Evolutionary conservation across 208 protist species (phyloP).

Genomic region (Leishmania gerbilli): DNA sequence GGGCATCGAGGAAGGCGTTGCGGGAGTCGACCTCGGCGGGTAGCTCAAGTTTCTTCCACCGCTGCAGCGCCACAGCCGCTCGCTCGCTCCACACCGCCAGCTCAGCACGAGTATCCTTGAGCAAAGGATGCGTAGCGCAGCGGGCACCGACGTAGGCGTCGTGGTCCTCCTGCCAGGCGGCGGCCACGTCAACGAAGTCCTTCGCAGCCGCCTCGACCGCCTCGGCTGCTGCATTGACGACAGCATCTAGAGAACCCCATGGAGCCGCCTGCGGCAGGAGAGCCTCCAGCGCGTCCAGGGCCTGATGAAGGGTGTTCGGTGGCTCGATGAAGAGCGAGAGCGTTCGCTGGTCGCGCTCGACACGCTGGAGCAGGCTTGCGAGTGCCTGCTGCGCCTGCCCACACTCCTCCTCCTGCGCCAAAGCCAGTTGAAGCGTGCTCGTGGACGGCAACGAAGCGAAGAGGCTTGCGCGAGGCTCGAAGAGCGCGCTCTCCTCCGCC

Average conservation of each 20-base stretch:
- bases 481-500: conserved; percentile 5
- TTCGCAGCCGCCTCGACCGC: conserved; percentile 9
- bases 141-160: conserved; percentile 15
- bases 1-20: conserved; percentile 4
- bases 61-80: conserved; percentile 8
- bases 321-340: conserved; percentile 17
- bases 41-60: conserved; percentile 13
- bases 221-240: conserved; percentile 9
- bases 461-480: conserved; percentile 21
- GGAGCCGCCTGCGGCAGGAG: conserved; percentile 2
- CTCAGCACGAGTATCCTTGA: not conserved
- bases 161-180: conserved; percentile 22
- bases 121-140: not conserved
- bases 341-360: conserved; percentile 20
- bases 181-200: conserved; percentile 10
- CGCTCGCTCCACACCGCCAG: conserved; percentile 20
- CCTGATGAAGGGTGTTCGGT: conserved; percentile 16
- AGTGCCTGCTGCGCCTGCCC: conserved; percentile 33
- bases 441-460: conserved; percentile 27
- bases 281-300: conserved; percentile 25
- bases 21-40: conserved; percentile 8
- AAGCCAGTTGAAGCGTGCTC: conserved; percentile 28
- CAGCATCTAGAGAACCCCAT: conserved; percentile 6
- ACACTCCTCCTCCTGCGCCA: conserved; percentile 25
- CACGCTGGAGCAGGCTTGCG: conserved; percentile 17